Evolutionary conservation across 495 filamentous ascomycete species (phyloP).

Genomic region (Poronia punctata): DNA sequence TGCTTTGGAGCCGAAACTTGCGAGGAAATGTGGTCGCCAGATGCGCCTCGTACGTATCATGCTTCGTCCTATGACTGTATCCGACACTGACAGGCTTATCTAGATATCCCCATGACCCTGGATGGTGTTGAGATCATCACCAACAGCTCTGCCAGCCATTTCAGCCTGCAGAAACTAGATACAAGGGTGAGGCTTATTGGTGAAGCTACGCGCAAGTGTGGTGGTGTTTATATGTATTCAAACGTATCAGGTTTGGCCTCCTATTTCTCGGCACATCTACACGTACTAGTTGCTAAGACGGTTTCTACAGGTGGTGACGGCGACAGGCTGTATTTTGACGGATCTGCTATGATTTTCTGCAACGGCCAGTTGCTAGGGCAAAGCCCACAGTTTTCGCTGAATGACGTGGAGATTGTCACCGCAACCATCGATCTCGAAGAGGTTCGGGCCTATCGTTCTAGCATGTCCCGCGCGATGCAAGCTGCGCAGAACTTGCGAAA

Average conservation of each 20-base stretch:
- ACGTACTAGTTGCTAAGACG: conserved; percentile 35
- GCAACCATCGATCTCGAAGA: conserved; percentile 75
- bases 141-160: conserved; percentile 67
- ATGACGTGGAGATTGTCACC: conserved; percentile 71
- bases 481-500: conserved; percentile 26
- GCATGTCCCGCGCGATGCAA: conserved; percentile 49
- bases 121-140: conserved; percentile 70
- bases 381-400: conserved; percentile 62
- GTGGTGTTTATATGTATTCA: conserved; percentile 47
- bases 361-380: conserved; percentile 67
- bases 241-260: conserved; percentile 2
- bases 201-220: conserved; percentile 66
- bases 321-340: conserved; percentile 11
- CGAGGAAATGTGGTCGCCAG: conserved; percentile 72
- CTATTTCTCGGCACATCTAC: conserved; percentile 9
- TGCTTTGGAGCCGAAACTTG: conserved; percentile 68
- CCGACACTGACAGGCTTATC: conserved; percentile 27
- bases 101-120: conserved; percentile 41
- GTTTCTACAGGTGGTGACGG: conserved; percentile 27
- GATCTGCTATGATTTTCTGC: not conserved
- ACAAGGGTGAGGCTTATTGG: conserved; percentile 65
- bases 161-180: conserved; percentile 66
- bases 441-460: conserved; percentile 47
- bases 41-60: conserved; percentile 33
- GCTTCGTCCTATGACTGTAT: conserved; percentile 20